Conservation (phyloP, 371 early-diverging fungal genomes). For the Capillidium heterosporum region DNA sequence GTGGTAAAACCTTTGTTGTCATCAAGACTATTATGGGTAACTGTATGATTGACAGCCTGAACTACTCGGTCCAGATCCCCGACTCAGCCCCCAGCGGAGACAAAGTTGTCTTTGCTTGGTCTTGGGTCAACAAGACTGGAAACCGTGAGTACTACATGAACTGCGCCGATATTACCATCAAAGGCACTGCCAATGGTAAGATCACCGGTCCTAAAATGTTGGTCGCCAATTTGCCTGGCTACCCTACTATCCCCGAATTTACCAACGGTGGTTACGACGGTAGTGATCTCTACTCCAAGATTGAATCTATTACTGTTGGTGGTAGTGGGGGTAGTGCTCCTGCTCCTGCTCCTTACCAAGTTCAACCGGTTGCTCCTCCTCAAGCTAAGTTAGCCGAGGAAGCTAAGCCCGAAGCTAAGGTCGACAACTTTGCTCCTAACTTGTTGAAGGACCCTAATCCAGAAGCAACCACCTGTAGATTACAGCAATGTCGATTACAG, state of each 20-base stretch:
- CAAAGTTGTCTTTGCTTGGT: slow-evolving; percentile 3
- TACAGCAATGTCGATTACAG: too few species aligned
- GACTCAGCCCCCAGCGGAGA: neutral
- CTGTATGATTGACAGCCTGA: neutral
- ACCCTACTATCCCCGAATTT: neutral
- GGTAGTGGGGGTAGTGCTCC: neutral
- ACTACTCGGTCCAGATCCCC: neutral
- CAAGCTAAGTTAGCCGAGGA: too few species aligned
- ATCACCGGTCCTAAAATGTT: slow-evolving; percentile 6
- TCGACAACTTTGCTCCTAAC: too few species aligned
- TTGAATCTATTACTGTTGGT: neutral
- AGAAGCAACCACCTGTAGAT: too few species aligned
- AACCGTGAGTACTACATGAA: slow-evolving; percentile 9
- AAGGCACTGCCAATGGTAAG: neutral
- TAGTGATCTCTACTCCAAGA: neutral
- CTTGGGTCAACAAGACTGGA: slow-evolving; percentile 4
- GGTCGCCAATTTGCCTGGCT: slow-evolving; percentile 5
- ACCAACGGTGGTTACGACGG: neutral
- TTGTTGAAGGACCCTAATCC: too few species aligned
- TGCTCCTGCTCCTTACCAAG: too few species aligned
- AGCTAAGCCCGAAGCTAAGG: too few species aligned
- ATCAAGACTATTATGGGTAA: slow-evolving; percentile 9
- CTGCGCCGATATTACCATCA: slow-evolving; percentile 8
- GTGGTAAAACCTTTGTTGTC: slow-evolving; percentile 37
- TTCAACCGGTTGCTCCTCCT: too few species aligned